phyloP scores from a whole-genome alignment of 2,329 filamentous ascomycete species.

The Ilyonectria mors-panacis region DNA sequence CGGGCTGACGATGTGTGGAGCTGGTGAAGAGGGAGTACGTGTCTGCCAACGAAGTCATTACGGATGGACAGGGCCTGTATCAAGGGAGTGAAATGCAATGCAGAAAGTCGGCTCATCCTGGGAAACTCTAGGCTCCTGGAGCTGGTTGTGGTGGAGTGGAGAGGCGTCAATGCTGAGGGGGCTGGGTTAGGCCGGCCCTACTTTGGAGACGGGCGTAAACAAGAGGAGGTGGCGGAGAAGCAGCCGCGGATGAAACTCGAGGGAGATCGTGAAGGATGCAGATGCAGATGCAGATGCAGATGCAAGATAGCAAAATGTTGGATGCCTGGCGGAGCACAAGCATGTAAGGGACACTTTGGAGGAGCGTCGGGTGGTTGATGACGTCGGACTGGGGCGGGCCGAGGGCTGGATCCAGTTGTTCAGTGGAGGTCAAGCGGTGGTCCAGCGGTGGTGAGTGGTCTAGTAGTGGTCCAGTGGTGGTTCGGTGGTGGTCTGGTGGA shows the following conservation, averaged over 20 bases:
- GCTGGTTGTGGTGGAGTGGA: conserved; percentile 12
- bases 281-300: conserved; percentile 2
- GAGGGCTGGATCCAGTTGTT: background rate
- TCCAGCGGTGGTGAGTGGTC: background rate
- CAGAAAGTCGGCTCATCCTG: conserved; percentile 2
- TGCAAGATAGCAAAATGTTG: conserved; percentile 3
- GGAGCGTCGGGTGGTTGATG: conserved; percentile 20
- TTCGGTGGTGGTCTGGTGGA: background rate
- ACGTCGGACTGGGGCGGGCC: conserved; percentile 4
- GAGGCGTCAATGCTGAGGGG: conserved; percentile 3
- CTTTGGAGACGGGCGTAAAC: background rate
- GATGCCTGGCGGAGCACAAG: conserved; percentile 15
- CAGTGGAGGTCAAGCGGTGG: background rate
- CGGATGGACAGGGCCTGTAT: conserved; percentile 1
- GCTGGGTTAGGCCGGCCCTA: background rate
- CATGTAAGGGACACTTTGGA: conserved; percentile 14
- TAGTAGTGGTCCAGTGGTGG: background rate
- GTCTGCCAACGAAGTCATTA: background rate
- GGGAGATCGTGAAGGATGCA: background rate
- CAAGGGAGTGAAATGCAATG: conserved; percentile 3
- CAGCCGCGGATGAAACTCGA: background rate
- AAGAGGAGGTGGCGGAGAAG: background rate
- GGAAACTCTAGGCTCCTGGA: conserved; percentile 11
- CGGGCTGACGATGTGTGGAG: background rate
- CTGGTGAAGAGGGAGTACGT: conserved; percentile 4